Evolutionary conservation across 495 filamentous ascomycete genomes (phyloP).

Genomic region (Hypoxylon subgilvum): DNA sequence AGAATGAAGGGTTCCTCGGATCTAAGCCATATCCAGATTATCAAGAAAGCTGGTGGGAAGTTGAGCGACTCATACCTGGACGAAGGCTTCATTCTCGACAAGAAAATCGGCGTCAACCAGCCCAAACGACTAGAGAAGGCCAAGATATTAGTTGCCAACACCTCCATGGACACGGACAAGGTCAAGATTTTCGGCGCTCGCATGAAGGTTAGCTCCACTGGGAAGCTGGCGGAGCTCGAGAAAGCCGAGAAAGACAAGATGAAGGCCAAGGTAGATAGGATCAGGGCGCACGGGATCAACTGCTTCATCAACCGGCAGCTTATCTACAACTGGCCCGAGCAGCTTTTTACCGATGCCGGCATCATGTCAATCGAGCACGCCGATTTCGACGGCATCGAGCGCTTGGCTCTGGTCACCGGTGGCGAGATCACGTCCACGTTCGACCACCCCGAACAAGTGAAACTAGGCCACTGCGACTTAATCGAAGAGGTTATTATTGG

Average conservation of each 20-base stretch:
- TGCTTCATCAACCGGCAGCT: constrained; percentile 99
- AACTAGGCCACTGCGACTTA: constrained; percentile 91
- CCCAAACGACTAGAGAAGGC: constrained; percentile 96
- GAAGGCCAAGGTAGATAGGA: constrained; percentile 97
- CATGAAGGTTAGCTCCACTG: constrained; percentile 92
- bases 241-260: constrained; percentile 99
- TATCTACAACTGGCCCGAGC: constrained; percentile 99
- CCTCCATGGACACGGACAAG: constrained; percentile 99
- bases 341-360: constrained; percentile 95
- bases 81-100: constrained; percentile 97
- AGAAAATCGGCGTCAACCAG: constrained; percentile 98
- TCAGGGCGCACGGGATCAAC: constrained; percentile 99
- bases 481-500: constrained; percentile 99
- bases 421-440: constrained; percentile 98
- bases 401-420: constrained; percentile 91
- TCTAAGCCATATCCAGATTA: constrained; percentile 96
- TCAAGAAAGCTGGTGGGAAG: constrained; percentile 99
- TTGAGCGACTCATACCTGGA: constrained; percentile 96
- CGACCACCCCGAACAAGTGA: constrained; percentile 95
- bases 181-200: constrained; percentile 98
- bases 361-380: constrained; percentile 99
- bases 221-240: constrained; percentile 95
- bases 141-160: constrained; percentile 97
- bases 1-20: constrained; percentile 90
- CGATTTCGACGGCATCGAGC: constrained; percentile 97